Evolutionary conservation across 352 stramenopile species (phyloP), one percentile per base, ranked within the genome.

Genomic region (Globisporangium nodosum): DNA sequence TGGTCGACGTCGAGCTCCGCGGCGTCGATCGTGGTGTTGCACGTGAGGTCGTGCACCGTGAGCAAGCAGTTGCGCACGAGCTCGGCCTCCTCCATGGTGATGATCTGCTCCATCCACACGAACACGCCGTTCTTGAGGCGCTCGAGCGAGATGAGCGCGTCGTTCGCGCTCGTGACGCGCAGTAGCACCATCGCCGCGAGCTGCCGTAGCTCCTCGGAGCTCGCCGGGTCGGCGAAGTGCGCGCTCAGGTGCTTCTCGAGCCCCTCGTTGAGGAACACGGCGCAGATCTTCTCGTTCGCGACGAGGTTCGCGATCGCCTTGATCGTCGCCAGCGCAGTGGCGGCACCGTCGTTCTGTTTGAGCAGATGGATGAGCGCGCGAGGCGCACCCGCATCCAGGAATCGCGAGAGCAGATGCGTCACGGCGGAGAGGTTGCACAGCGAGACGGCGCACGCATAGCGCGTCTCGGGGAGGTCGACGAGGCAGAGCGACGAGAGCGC

Each of bases 11-110:
- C 73, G 12, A 88, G 60, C 48, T 86, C 78, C 0, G 63, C 66
- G 18, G 76, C 68, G 53, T 87, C 71, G 48, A 87, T 64, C 1
- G 70, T 78, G 37, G 72, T 65, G 51, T 72, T 86, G 52, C 81
- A 79, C 31, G 81, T 88, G 49, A 90, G 63, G 20, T 90, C 77
- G 48, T 88, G 76, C 27, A 90, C 79, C 7, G 82, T 87, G 40
- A 92, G 68, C 65, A 92, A 77, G 51, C 80, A 90, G 58, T 88
- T 92, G 39, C 78, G 77, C 21, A 92, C 80, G n/a, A 90, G 76
- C 5, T 72, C 66, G 24, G 76, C 66, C 30, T 90, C 74, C 37
- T 87, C 79, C 76, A 90, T 90, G 46, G 71, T 62, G 47, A 88
- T 87, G 57, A 90, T 90, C 62, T 90, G 76, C 56, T 90, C 78